phyloP scores from a whole-genome alignment of 768 basidiomycete species.

The Rossbeevera mucosa region DNA sequence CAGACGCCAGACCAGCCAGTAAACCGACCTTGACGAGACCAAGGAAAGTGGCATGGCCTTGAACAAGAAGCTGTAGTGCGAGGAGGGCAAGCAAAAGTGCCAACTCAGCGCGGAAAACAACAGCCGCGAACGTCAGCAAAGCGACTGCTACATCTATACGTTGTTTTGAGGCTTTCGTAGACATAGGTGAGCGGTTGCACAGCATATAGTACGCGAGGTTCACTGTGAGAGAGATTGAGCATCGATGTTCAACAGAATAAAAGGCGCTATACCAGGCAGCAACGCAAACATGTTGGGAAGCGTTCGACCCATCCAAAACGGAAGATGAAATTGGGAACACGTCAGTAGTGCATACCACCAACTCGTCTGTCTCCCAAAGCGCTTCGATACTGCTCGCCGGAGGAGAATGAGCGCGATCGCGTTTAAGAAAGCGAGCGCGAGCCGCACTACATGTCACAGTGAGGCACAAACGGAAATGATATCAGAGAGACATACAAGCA shows the following conservation, averaged over 20 bases:
- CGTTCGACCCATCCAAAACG: conserved; percentile 91
- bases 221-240: conserved; percentile 30
- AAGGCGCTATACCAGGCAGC: conserved; percentile 54
- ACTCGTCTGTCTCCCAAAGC: conserved; percentile 59
- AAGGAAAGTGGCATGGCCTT: conserved; percentile 39
- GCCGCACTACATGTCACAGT: conserved; percentile 50
- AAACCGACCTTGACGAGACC: conserved; percentile 48
- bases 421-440: conserved; percentile 65
- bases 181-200: conserved; percentile 34
- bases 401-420: conserved; percentile 59
- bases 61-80: conserved; percentile 47
- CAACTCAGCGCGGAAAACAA: conserved; percentile 80
- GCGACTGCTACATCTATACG: conserved; percentile 43
- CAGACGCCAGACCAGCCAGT: conserved; percentile 43
- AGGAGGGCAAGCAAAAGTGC: conserved; percentile 61
- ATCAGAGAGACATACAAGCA: conserved; percentile 43
- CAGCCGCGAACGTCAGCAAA: conserved; percentile 60
- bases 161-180: conserved; percentile 33
- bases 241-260: background rate
- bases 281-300: conserved; percentile 93
- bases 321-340: conserved; percentile 83
- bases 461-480: background rate
- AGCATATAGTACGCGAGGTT: conserved; percentile 56
- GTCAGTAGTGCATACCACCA: conserved; percentile 64
- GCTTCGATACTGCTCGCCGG: conserved; percentile 52